A percentile compares a stretch with the other conserved stretches of the same genome.
phyloP scores from a whole-genome alignment of 306 rosid species.

The Prunus salicina region DNA sequence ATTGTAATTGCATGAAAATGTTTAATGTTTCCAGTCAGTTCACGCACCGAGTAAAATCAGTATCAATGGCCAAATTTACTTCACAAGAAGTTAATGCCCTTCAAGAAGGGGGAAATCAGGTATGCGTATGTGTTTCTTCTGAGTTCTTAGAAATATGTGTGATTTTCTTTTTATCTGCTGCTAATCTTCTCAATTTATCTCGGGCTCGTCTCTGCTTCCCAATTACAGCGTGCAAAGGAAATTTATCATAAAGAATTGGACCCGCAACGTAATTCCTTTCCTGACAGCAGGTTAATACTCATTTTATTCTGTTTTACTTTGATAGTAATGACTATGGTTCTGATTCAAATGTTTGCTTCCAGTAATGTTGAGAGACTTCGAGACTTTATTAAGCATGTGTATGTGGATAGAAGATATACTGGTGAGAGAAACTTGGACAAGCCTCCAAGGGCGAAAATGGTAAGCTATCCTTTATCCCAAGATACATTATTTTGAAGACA shows the following conservation, averaged over 20 bases:
- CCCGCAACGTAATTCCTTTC: slow-evolving; percentile 71
- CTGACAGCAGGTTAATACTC: slow-evolving; percentile 68
- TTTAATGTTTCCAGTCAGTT: slow-evolving; percentile 73
- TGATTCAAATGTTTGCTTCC: slow-evolving; percentile 47
- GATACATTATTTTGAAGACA: background rate
- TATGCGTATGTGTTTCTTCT: slow-evolving; percentile 25
- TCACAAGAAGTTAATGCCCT: slow-evolving; percentile 93
- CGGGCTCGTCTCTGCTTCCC: slow-evolving; percentile 28
- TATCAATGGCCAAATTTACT: slow-evolving; percentile 95
- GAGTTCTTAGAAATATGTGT: slow-evolving; percentile 4
- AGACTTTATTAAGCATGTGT: slow-evolving; percentile 90
- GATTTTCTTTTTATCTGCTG: slow-evolving; percentile 11
- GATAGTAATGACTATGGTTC: slow-evolving; percentile 20
- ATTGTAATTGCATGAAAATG: slow-evolving; percentile 18
- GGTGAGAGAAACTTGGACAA: slow-evolving; percentile 68
- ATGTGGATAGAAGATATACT: slow-evolving; percentile 79
- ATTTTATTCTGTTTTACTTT: slow-evolving; percentile 10
- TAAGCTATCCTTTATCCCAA: slow-evolving; percentile 27
- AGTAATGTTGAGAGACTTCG: slow-evolving; percentile 90
- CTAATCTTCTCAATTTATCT: slow-evolving; percentile 25
- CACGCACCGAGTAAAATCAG: slow-evolving; percentile 87
- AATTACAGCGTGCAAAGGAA: slow-evolving; percentile 72
- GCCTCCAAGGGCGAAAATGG: slow-evolving; percentile 63
- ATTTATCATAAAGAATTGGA: slow-evolving; percentile 91
- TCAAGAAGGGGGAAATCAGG: slow-evolving; percentile 98